Conservation (phyloP, 2,329 filamentous ascomycete genomes). For the Xylaria sp. region DNA sequence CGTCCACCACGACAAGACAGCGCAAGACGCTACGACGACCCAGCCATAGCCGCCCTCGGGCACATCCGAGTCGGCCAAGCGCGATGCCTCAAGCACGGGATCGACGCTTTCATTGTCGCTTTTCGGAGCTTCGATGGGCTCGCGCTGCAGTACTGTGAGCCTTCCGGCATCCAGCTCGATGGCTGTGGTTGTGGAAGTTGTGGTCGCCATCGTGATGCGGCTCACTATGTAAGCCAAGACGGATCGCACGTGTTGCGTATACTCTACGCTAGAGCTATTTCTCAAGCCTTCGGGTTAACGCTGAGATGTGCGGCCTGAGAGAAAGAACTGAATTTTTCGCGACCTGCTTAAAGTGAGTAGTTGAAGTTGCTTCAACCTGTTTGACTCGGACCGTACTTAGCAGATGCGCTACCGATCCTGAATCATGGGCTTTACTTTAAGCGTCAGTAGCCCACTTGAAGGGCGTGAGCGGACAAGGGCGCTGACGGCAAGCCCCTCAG, state of each 20-base stretch:
- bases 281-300: neutral
- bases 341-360: neutral
- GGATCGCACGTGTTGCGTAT: neutral
- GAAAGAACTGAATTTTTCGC: neutral
- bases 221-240: neutral
- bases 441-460: constrained; percentile 12
- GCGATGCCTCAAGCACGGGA: constrained; percentile 29
- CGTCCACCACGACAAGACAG: constrained; percentile 29
- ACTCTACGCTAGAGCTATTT: neutral
- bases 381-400: neutral
- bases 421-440: neutral
- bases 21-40: constrained; percentile 28
- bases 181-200: constrained; percentile 24
- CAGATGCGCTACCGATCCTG: neutral
- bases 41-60: constrained; percentile 33
- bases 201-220: constrained; percentile 20
- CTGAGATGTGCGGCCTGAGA: neutral
- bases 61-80: constrained; percentile 28
- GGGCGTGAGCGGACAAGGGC: constrained; percentile 5
- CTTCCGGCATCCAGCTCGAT: constrained; percentile 15
- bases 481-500: neutral
- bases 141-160: constrained; percentile 18
- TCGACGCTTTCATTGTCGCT: constrained; percentile 13
- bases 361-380: neutral
- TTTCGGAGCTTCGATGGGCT: constrained; percentile 12